Base-by-base conservation (phyloP, 139 green algal species). In the Chlorella sp. region DNA sequence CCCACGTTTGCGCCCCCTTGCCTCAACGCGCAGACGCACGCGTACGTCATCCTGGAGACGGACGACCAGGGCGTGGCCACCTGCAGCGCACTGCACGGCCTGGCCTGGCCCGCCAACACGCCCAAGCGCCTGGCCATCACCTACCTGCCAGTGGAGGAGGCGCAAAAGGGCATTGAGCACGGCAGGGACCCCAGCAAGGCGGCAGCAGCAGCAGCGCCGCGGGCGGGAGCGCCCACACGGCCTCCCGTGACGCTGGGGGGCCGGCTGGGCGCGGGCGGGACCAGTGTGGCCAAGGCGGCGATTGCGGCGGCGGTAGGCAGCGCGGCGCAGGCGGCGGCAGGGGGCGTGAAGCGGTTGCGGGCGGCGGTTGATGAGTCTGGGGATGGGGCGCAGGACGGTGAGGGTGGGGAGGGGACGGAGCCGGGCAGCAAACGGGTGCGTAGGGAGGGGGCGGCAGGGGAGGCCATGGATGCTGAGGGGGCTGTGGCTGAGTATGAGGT, bases 11-110 rank as follows among this genome's bases (percentile, higher is more conserved):
- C 49, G 14, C 20, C 49, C 49, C 55, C 55, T 64, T 27, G 22
- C 55, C 22, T 32, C 22, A 10, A 27, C 3, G 35, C 35, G 35
- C 65, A 71, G 68, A 90, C 86, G 31, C 83, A 90, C 79, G 88
- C 82, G 49, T 91, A 87, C 62, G 88, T 88, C 6, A 69, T 92
- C 2, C 91, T 86, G 55, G 78, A 76, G 20, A 85, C 71, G 22
- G 78, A 78, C 55, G 83, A 74, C 49, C 31, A 91, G 62, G 89
- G 89, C 3, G 82, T 87, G 59, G 78, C 77, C 2, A 83, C 89
- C 1, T 75, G 80, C 1, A 26, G 71, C 17, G 90, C 83, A 6
- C 75, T 82, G 29, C 67, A 73, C 27, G 75, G 75, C 27, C n/a
- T 84, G 2, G 51, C 80, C 31, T 93, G 85, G 82, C 88, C 88